A percentile compares a stretch with the other conserved stretches of the same genome.
Evolutionary conservation across 73 alveolate species (phyloP).

Genomic region (Paramecium tetraurelia): DNA sequence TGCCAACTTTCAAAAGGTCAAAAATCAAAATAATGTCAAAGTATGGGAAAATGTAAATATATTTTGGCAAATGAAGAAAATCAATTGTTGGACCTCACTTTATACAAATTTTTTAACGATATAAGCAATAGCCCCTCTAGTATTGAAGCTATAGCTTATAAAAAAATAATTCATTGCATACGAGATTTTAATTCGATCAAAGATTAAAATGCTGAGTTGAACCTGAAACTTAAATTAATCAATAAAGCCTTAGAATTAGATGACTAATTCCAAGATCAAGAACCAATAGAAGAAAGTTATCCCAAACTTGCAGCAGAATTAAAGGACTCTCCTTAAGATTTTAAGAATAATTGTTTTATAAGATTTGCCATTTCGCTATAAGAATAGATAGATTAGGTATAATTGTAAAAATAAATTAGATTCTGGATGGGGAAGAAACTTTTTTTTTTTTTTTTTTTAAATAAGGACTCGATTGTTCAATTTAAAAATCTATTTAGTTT

Average conservation of each 20-base stretch:
- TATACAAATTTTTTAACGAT: neutral
- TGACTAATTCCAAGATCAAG: neutral
- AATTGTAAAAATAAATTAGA: neutral
- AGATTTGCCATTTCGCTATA: neutral
- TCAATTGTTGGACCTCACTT: neutral
- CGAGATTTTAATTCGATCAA: neutral
- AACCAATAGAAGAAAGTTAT: neutral
- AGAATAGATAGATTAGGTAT: neutral
- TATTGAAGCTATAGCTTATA: neutral
- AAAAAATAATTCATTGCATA: neutral
- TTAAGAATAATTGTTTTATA: neutral
- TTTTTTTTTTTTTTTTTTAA: neutral
- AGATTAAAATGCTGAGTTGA: neutral
- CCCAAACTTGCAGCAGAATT: neutral
- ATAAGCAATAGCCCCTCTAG: neutral
- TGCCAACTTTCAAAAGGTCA: neutral
- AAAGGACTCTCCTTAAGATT: neutral
- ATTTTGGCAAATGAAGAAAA: neutral
- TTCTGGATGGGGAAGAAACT: neutral
- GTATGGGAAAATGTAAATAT: neutral
- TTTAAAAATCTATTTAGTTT: neutral
- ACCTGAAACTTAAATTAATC: neutral
- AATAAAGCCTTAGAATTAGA: neutral
- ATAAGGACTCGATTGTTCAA: neutral
- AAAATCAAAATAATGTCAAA: neutral